These are phyloP conservation scores for Tulasnella sp. DNA, from an alignment of 768 basidiomycete genomes.

Conservation along the genomic window DNA sequence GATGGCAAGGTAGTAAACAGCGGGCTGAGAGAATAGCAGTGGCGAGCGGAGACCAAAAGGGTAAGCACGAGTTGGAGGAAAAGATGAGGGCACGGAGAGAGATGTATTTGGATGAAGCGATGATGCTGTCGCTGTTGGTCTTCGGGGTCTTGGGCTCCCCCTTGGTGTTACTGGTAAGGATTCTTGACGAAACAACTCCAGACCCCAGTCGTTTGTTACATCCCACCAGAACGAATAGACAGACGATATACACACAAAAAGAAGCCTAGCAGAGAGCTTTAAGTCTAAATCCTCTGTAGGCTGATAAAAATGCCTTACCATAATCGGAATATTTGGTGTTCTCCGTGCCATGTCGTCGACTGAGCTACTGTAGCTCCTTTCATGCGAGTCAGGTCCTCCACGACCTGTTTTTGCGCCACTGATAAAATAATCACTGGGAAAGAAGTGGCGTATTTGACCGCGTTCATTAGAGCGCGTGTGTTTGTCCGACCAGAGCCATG, in stretches of 20 bases:
- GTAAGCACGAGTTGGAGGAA: constrained; percentile 23
- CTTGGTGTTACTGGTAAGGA: not conserved
- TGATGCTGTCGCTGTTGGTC: not conserved
- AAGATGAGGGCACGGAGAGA: not conserved
- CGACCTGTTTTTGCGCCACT: constrained; percentile 69
- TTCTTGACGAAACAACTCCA: constrained; percentile 48
- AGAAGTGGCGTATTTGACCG: constrained; percentile 89
- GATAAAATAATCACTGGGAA: constrained; percentile 94
- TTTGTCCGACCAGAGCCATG: constrained; percentile 44
- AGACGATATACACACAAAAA: constrained; percentile 78
- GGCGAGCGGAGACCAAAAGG: constrained; percentile 62
- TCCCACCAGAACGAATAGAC: constrained; percentile 99
- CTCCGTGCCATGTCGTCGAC: constrained; percentile 51
- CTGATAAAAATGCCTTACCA: constrained; percentile 43
- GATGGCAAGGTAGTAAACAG: constrained; percentile 70
- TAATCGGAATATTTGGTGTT: constrained; percentile 65
- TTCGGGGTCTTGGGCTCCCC: constrained; percentile 15
- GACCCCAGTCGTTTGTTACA: constrained; percentile 94
- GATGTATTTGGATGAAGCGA: constrained; percentile 4
- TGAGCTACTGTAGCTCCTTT: constrained; percentile 34
- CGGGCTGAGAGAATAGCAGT: constrained; percentile 64
- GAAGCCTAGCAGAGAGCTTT: constrained; percentile 41
- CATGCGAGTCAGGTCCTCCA: constrained; percentile 41
- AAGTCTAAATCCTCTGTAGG: not conserved
- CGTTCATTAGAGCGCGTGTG: constrained; percentile 72